Evolutionary conservation across 2,329 filamentous ascomycete species (phyloP).

Genomic region (Beauveria varroae): DNA sequence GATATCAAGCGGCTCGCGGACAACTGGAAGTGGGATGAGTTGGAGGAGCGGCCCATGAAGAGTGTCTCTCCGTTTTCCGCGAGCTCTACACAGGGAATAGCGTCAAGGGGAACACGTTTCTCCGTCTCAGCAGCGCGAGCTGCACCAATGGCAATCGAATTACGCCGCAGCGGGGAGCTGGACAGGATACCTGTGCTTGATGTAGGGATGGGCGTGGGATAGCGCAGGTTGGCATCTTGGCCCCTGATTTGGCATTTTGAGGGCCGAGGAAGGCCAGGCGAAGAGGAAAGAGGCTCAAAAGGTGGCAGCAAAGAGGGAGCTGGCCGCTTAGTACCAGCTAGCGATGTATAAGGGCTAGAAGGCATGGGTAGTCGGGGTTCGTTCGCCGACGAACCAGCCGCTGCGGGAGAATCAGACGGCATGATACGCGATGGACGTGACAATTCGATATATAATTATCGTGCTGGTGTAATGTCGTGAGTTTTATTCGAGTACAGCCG

Average conservation of each 20-base stretch:
- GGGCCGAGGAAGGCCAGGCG: slow-evolving; percentile 61
- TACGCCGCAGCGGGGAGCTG: slow-evolving; percentile 65
- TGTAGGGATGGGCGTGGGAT: slow-evolving; percentile 89
- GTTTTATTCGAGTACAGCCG: background rate
- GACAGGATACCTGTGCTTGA: slow-evolving; percentile 88
- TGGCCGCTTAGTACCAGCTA: slow-evolving; percentile 50
- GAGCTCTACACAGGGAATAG: slow-evolving; percentile 76
- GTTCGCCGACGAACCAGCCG: background rate
- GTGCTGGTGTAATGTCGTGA: background rate
- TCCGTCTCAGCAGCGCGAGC: slow-evolving; percentile 29
- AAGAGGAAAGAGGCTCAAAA: slow-evolving; percentile 74
- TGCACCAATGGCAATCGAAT: slow-evolving; percentile 47
- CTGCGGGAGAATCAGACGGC: slow-evolving; percentile 5
- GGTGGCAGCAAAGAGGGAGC: slow-evolving; percentile 65
- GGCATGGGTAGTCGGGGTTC: slow-evolving; percentile 12
- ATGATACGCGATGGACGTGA: slow-evolving; percentile 1
- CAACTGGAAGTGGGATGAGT: slow-evolving; percentile 91
- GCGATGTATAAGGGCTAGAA: slow-evolving; percentile 12
- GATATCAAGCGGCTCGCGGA: slow-evolving; percentile 90
- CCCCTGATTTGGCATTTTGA: slow-evolving; percentile 56
- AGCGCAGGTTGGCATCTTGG: slow-evolving; percentile 51
- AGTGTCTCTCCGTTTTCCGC: slow-evolving; percentile 73
- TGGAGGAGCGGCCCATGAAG: slow-evolving; percentile 87
- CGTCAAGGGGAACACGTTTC: slow-evolving; percentile 77
- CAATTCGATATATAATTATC: background rate